Evolutionary conservation across 2,329 filamentous ascomycete species (phyloP).

Genomic region (Phialocephala subalpina): DNA sequence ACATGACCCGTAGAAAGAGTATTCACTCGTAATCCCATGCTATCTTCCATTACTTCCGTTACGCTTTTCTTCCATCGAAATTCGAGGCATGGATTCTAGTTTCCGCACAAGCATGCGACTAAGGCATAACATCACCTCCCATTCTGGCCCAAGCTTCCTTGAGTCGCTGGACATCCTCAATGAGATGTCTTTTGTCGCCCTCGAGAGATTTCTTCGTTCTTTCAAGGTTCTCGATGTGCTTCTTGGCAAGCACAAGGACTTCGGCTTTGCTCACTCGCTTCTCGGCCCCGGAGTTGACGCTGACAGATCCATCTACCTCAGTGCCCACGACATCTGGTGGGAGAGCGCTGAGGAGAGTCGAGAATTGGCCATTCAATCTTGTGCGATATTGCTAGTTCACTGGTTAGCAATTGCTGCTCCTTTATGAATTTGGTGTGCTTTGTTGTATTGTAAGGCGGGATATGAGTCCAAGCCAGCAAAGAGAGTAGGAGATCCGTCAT

Average conservation of each 20-base stretch:
- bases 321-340: slow-evolving; percentile 1
- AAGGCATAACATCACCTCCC: slow-evolving; percentile 16
- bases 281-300: background rate
- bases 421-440: too few relatives aligned
- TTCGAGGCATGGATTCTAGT: too few relatives aligned
- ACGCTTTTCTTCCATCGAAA: too few relatives aligned
- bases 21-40: too few relatives aligned
- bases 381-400: slow-evolving; percentile 11
- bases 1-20: too few relatives aligned
- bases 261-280: slow-evolving; percentile 22
- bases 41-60: too few relatives aligned
- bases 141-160: slow-evolving; percentile 15
- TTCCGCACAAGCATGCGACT: too few relatives aligned
- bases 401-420: too few relatives aligned
- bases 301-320: background rate
- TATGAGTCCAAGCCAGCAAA: too few relatives aligned
- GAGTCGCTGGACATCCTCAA: slow-evolving; percentile 6
- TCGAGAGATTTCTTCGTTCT: slow-evolving; percentile 2
- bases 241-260: slow-evolving; percentile 10
- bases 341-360: slow-evolving; percentile 1
- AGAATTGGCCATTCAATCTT: slow-evolving; percentile 19
- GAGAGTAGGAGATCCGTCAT: too few relatives aligned
- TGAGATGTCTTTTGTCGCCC: slow-evolving; percentile 4
- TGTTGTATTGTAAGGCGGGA: too few relatives aligned
- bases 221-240: slow-evolving; percentile 17